These are phyloP conservation scores for Bipolaris cookei DNA, from an alignment of 2,329 filamentous ascomycete genomes.

Conservation along the genomic window DNA sequence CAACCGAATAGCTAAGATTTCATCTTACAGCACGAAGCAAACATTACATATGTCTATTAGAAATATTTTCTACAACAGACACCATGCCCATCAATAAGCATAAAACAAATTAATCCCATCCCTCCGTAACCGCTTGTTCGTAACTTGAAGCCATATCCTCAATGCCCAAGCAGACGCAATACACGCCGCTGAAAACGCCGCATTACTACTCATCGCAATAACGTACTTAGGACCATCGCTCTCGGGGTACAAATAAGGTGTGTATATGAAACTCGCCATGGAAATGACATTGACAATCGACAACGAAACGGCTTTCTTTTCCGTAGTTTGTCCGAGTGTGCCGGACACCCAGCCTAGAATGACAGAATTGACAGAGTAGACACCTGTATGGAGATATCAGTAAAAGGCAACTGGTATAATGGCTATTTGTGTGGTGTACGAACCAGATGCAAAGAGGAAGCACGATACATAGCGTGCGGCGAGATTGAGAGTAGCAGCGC, in stretches of 20 bases:
- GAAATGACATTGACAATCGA: conserved; percentile 53
- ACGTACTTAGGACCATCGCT: conserved; percentile 32
- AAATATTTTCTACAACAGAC: neutral
- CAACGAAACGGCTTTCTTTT: conserved; percentile 53
- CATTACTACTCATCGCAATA: conserved; percentile 32
- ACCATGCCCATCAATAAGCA: neutral
- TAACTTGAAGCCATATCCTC: conserved; percentile 19
- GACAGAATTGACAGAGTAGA: conserved; percentile 34
- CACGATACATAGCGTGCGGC: conserved; percentile 11
- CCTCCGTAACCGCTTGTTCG: conserved; percentile 18
- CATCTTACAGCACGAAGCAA: too few relatives aligned
- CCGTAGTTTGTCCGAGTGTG: conserved; percentile 51
- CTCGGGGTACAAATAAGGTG: conserved; percentile 47
- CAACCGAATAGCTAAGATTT: neutral
- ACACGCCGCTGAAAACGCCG: conserved; percentile 23
- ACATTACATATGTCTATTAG: neutral
- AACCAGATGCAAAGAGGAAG: conserved; percentile 11
- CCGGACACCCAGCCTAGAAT: conserved; percentile 53
- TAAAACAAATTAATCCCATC: conserved; percentile 3
- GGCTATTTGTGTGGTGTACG: neutral
- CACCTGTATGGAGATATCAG: conserved; percentile 4
- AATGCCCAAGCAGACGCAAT: conserved; percentile 24
- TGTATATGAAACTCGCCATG: conserved; percentile 50
- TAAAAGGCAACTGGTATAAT: too few relatives aligned
- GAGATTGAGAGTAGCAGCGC: conserved; percentile 23